phyloP scores from a whole-genome alignment of 345 rosid species.

The Leavenworthia alabamica region DNA sequence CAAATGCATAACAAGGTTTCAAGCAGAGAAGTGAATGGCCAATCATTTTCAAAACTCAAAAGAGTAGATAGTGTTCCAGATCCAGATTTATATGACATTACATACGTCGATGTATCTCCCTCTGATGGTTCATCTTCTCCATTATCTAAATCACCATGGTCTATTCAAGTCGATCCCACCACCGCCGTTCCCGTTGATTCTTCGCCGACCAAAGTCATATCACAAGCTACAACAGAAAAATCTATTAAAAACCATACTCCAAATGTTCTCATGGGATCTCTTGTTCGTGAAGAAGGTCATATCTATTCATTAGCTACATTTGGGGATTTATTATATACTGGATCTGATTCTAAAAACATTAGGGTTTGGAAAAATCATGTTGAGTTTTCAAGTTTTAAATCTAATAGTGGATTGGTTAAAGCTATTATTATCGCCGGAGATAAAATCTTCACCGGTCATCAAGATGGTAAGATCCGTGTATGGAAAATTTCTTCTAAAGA shows the following conservation, averaged over 20 bases:
- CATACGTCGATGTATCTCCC: conserved; percentile 28
- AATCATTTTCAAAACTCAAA: conserved; percentile 31
- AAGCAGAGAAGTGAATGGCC: conserved; percentile 26
- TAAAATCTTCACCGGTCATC: conserved; percentile 75
- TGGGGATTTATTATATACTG: conserved; percentile 64
- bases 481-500: conserved; percentile 62
- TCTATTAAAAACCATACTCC: conserved; percentile 17
- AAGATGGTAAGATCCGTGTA: conserved; percentile 82
- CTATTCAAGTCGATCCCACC: conserved; percentile 25
- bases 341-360: conserved; percentile 85
- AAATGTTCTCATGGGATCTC: conserved; percentile 62
- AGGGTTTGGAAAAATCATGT: conserved; percentile 81
- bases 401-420: conserved; percentile 75
- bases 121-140: conserved; percentile 34
- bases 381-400: conserved; percentile 73
- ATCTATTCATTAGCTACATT: conserved; percentile 74
- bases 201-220: not conserved
- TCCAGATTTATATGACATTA: conserved; percentile 21
- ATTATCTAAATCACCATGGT: conserved; percentile 60
- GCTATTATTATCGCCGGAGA: conserved; percentile 62
- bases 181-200: not conserved
- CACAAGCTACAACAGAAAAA: not conserved
- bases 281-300: conserved; percentile 86
- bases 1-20: conserved; percentile 26
- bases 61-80: conserved; percentile 22